Conservation (phyloP, 2,329 filamentous ascomycete species). For the Stenocarpella maydis region DNA sequence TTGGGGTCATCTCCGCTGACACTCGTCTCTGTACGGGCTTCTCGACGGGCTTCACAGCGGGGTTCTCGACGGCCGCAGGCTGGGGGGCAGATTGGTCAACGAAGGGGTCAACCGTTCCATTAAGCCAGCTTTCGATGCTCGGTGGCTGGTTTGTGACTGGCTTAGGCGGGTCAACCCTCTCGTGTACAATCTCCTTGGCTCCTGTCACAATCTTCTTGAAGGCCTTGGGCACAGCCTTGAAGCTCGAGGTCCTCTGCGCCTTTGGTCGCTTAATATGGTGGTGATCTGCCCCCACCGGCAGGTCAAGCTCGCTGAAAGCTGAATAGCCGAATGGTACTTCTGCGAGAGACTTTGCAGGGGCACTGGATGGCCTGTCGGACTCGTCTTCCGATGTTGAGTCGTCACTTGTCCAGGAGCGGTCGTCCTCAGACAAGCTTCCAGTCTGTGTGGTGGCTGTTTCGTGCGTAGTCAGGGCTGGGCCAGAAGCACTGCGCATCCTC, state of each 20-base stretch:
- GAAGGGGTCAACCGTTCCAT: slow-evolving; percentile 69
- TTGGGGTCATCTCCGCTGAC: slow-evolving; percentile 39
- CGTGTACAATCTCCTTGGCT: slow-evolving; percentile 71
- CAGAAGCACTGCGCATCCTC: slow-evolving; percentile 24
- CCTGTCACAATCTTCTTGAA: slow-evolving; percentile 71
- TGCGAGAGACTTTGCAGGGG: slow-evolving; percentile 61
- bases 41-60: slow-evolving; percentile 42
- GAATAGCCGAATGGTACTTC: slow-evolving; percentile 72
- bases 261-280: slow-evolving; percentile 54
- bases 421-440: slow-evolving; percentile 45
- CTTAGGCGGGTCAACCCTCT: slow-evolving; percentile 64
- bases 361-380: slow-evolving; percentile 51
- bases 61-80: slow-evolving; percentile 44
- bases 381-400: slow-evolving; percentile 35
- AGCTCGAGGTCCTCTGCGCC: slow-evolving; percentile 61
- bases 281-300: slow-evolving; percentile 59
- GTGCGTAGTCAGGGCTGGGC: slow-evolving; percentile 36
- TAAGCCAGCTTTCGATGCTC: slow-evolving; percentile 72
- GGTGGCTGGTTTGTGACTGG: slow-evolving; percentile 64
- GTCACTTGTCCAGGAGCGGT: slow-evolving; percentile 43
- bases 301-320: slow-evolving; percentile 71
- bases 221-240: slow-evolving; percentile 68
- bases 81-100: slow-evolving; percentile 53
- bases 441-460: slow-evolving; percentile 43
- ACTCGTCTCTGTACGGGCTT: slow-evolving; percentile 43